These are phyloP conservation scores for Prillingera fragicola DNA, from an alignment of 1,284 basidiomycete genomes.

Conservation along the genomic window DNA sequence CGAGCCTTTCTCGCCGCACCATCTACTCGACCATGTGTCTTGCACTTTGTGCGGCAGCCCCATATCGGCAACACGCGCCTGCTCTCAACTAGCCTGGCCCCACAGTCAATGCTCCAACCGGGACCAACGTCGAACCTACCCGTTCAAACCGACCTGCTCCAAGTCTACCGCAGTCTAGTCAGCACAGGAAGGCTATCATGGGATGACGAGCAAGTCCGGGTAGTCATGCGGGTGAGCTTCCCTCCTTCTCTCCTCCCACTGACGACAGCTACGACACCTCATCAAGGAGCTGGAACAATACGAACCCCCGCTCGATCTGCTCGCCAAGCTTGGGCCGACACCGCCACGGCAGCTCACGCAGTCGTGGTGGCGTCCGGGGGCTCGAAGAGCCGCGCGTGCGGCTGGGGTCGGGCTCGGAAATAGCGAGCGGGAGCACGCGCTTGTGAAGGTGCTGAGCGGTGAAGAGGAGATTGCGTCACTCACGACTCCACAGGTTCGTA, in stretches of 20 bases:
- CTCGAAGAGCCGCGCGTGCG: not conserved
- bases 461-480: slow-evolving; percentile 59
- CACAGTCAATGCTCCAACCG: too few relatives aligned
- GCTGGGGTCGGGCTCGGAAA: not conserved
- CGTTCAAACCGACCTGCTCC: slow-evolving; percentile 55
- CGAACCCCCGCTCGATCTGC: slow-evolving; percentile 41
- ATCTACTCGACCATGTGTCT: too few relatives aligned
- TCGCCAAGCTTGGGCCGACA: slow-evolving; percentile 35
- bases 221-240: slow-evolving; percentile 56
- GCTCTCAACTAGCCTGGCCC: too few relatives aligned
- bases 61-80: too few relatives aligned
- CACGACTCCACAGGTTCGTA: slow-evolving; percentile 55
- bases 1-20: too few relatives aligned
- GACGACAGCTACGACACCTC: slow-evolving; percentile 39
- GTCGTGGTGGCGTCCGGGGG: not conserved
- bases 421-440: slow-evolving; percentile 21
- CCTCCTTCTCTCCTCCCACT: not conserved
- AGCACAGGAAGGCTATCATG: slow-evolving; percentile 55
- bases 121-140: too few relatives aligned
- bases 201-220: slow-evolving; percentile 62
- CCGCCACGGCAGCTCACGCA: slow-evolving; percentile 23
- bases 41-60: too few relatives aligned
- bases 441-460: slow-evolving; percentile 56
- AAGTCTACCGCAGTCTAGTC: slow-evolving; percentile 52
- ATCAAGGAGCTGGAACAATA: slow-evolving; percentile 37